Evolutionary conservation across 768 basidiomycete species (phyloP).

Genomic region (Boletellus emodensis): DNA sequence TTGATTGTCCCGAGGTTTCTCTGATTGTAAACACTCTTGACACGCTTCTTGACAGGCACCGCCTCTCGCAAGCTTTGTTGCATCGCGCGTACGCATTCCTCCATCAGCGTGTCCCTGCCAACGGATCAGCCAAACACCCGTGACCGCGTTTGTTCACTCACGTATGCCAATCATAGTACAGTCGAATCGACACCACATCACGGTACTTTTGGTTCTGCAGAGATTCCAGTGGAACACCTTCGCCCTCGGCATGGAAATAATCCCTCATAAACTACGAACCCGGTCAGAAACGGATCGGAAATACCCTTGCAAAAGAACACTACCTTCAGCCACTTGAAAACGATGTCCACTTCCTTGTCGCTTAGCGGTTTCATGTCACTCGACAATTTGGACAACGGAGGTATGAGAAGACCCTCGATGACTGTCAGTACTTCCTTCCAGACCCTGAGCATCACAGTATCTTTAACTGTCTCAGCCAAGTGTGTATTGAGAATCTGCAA

Average conservation of each 20-base stretch:
- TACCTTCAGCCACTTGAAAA: slow-evolving; percentile 98
- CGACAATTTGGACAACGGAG: slow-evolving; percentile 78
- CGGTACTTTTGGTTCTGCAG: slow-evolving; percentile 95
- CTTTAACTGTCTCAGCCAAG: slow-evolving; percentile 77
- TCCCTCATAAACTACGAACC: slow-evolving; percentile 76
- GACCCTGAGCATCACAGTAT: slow-evolving; percentile 86
- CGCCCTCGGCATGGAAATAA: slow-evolving; percentile 93
- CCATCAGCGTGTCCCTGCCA: slow-evolving; percentile 75
- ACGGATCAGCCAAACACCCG: slow-evolving; percentile 5
- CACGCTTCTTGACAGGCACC: slow-evolving; percentile 78
- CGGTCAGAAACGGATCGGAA: background rate
- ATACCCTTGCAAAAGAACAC: background rate
- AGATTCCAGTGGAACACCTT: slow-evolving; percentile 80
- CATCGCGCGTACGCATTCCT: slow-evolving; percentile 95
- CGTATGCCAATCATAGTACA: slow-evolving; percentile 98
- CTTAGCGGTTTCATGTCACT: slow-evolving; percentile 90
- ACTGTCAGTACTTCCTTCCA: slow-evolving; percentile 95
- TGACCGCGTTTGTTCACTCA: slow-evolving; percentile 35
- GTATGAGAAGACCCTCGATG: slow-evolving; percentile 85
- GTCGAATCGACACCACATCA: slow-evolving; percentile 80
- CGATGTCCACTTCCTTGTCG: slow-evolving; percentile 97
- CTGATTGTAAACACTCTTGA: slow-evolving; percentile 89
- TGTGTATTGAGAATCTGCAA: slow-evolving; percentile 87
- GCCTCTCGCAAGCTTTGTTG: slow-evolving; percentile 76
- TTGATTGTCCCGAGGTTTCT: slow-evolving; percentile 96